Conservation (phyloP, 306 rosid species). For the Senna siamea region DNA sequence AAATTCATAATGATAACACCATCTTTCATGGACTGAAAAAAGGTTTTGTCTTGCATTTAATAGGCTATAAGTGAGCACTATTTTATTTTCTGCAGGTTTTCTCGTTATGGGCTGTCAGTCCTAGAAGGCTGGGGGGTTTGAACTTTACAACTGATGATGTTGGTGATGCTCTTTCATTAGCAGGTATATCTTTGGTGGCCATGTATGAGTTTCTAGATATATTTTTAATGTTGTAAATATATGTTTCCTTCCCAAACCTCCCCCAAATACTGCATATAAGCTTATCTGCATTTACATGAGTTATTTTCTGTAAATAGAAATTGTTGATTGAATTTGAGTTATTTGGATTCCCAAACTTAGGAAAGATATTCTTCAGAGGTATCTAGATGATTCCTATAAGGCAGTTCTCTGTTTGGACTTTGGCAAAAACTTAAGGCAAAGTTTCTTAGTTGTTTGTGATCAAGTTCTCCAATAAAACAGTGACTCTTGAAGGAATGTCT, state of each 20-base stretch:
- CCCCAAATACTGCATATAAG: neutral
- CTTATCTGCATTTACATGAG: slow-evolving; percentile 3
- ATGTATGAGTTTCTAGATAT: neutral
- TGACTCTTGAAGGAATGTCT: neutral
- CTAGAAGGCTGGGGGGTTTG: slow-evolving; percentile 69
- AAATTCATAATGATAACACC: neutral
- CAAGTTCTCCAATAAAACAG: neutral
- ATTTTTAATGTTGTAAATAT: neutral
- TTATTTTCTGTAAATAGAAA: neutral
- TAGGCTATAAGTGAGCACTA: neutral
- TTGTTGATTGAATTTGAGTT: neutral
- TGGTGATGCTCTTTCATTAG: slow-evolving; percentile 69
- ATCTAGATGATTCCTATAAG: neutral
- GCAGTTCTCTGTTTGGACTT: neutral
- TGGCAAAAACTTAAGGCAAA: neutral
- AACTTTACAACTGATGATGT: slow-evolving; percentile 64
- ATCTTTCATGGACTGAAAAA: neutral
- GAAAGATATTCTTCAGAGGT: neutral
- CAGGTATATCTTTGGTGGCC: slow-evolving; percentile 51
- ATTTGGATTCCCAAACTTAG: neutral
- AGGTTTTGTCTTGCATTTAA: neutral
- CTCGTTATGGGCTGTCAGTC: slow-evolving; percentile 85
- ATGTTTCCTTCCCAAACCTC: slow-evolving; percentile 3
- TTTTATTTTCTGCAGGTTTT: slow-evolving; percentile 57
- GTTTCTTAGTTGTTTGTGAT: neutral